phyloP scores from a whole-genome alignment of 2,329 filamentous ascomycete genomes.

The Aspergillus aculeatus region DNA sequence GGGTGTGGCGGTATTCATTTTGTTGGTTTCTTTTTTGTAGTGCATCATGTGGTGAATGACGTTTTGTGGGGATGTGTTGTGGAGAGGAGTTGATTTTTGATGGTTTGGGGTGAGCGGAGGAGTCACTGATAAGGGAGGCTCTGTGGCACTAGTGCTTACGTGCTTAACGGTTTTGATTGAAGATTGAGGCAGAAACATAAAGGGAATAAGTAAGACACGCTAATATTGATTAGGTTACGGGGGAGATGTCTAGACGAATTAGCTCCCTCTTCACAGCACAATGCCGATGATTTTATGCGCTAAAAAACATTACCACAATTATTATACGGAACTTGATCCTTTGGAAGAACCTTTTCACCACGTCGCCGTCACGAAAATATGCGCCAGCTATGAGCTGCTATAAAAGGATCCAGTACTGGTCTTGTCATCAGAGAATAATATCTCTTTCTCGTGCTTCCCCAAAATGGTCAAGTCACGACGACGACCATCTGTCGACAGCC shows the following conservation, averaged over 20 bases:
- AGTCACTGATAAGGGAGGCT: not conserved
- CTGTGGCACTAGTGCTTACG: not conserved
- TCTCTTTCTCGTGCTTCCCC: no score
- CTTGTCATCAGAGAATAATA: no score
- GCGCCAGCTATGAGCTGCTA: no score
- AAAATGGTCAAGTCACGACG: no score
- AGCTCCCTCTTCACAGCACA: not conserved
- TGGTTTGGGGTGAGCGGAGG: no score
- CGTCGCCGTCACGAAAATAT: no score
- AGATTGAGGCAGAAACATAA: no score
- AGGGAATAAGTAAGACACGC: not conserved
- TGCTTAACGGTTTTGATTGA: not conserved
- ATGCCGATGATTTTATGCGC: not conserved
- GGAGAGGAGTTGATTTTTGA: not conserved
- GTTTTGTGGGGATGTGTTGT: not conserved
- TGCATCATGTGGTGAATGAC: no score
- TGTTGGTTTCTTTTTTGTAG: not conserved
- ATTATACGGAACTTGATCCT: no score
- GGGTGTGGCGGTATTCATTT: not conserved
- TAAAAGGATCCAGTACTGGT: no score
- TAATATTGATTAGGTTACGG: not conserved
- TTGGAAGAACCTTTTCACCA: no score
- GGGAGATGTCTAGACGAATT: not conserved
- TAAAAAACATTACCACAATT: not conserved
- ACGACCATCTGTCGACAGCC: not conserved